phyloP scores from a whole-genome alignment of 78 protist genomes.

The Trichosphaerium sp. region DNA sequence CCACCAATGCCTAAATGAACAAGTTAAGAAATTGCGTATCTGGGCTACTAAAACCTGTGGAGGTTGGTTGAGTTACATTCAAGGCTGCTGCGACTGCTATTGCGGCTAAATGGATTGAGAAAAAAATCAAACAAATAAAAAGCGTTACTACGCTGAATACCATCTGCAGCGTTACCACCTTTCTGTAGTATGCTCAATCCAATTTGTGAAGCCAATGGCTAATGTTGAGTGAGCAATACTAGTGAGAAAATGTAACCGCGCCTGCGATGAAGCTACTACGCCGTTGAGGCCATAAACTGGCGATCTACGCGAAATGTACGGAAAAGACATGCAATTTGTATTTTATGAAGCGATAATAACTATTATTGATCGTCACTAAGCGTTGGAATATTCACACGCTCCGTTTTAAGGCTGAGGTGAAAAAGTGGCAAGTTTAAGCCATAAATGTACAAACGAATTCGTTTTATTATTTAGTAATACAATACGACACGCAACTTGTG shows the following conservation, averaged over 20 bases:
- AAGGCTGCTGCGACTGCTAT: slow-evolving; percentile 60
- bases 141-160: background rate
- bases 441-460: no score
- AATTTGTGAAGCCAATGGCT: slow-evolving; percentile 27
- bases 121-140: background rate
- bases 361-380: no score
- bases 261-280: background rate
- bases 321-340: no score
- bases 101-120: slow-evolving; percentile 22
- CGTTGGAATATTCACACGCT: no score
- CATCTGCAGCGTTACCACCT: no score
- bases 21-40: background rate
- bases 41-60: background rate
- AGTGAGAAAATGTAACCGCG: background rate
- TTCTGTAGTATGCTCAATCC: slow-evolving; percentile 14
- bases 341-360: no score
- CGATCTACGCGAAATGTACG: background rate
- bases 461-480: no score
- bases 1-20: slow-evolving; percentile 64
- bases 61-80: slow-evolving; percentile 46
- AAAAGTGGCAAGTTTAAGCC: no score
- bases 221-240: background rate
- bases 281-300: background rate
- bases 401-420: no score
- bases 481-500: no score